phyloP scores from a whole-genome alignment of 2,329 filamentous ascomycete species.

The Dactylonectria estremocensis region DNA sequence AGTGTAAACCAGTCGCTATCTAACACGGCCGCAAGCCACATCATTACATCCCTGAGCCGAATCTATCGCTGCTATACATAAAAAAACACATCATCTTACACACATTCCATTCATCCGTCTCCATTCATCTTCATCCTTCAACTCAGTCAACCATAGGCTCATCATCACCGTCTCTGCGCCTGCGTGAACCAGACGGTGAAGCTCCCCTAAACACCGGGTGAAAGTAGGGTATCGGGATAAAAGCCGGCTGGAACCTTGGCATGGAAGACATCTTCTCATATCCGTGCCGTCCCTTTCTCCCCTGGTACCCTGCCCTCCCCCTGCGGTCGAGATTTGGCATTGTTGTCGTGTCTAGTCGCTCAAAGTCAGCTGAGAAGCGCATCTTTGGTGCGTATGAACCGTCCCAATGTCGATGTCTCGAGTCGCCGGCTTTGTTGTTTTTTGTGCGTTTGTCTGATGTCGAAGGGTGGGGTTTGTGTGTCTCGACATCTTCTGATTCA shows the following conservation, averaged over 20 bases:
- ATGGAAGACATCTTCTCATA: not conserved
- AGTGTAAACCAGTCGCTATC: too few relatives aligned
- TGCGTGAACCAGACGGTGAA: not conserved
- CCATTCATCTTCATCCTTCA: too few relatives aligned
- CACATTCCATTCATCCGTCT: too few relatives aligned
- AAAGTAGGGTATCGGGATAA: slow-evolving; percentile 1
- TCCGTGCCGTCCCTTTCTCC: not conserved
- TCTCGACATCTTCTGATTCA: not conserved
- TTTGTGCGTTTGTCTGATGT: not conserved
- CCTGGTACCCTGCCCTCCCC: not conserved
- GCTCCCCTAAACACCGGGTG: not conserved
- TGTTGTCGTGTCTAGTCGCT: not conserved
- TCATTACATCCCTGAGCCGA: too few relatives aligned
- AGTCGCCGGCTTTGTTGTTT: not conserved
- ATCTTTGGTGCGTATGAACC: not conserved
- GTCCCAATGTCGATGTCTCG: not conserved
- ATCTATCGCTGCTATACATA: too few relatives aligned
- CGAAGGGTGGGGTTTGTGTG: not conserved
- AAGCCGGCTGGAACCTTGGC: not conserved
- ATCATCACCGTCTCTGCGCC: not conserved
- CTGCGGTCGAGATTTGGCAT: not conserved
- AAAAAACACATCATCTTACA: too few relatives aligned
- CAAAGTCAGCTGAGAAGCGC: not conserved
- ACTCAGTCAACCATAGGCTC: not conserved
- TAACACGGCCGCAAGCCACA: too few relatives aligned